Conservation (phyloP, 2,329 filamentous ascomycete species). For the Pseudocercospora macadamiae region DNA sequence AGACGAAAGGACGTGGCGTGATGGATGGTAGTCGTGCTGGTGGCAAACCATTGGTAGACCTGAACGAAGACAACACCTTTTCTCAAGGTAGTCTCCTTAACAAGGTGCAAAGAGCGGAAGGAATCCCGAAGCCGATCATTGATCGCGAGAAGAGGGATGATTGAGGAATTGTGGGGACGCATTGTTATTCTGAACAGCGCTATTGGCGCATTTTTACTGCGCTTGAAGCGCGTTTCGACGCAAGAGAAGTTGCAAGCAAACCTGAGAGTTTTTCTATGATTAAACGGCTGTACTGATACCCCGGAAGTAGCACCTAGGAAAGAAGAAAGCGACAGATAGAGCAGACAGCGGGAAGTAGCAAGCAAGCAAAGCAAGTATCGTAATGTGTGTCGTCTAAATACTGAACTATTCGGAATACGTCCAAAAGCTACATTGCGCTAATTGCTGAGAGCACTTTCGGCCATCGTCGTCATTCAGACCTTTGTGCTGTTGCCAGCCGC, state of each 20-base stretch:
- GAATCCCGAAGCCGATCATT: constrained; percentile 40
- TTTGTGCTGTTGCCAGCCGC: no score
- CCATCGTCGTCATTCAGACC: no score
- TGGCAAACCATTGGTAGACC: constrained; percentile 49
- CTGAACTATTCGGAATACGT: no score
- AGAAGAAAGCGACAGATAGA: constrained; percentile 14
- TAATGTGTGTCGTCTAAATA: neutral
- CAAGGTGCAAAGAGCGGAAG: constrained; percentile 40
- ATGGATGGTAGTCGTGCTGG: constrained; percentile 49
- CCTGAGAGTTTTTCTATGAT: constrained; percentile 4
- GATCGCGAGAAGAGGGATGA: constrained; percentile 40
- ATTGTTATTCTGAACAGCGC: no score
- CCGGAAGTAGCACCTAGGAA: constrained; percentile 5
- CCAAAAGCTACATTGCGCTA: no score
- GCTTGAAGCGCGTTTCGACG: constrained; percentile 3
- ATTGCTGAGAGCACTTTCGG: no score
- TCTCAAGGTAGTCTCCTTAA: constrained; percentile 54
- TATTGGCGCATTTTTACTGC: neutral
- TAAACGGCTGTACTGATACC: constrained; percentile 13
- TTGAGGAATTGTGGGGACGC: no score
- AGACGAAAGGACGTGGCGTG: constrained; percentile 47
- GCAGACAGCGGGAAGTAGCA: constrained; percentile 9
- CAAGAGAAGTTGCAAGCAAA: neutral
- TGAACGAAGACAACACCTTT: constrained; percentile 47
- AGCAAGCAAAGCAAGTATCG: constrained; percentile 3